phyloP scores from a whole-genome alignment of 2,329 filamentous ascomycete genomes.

The Zymoseptoria brevis region DNA sequence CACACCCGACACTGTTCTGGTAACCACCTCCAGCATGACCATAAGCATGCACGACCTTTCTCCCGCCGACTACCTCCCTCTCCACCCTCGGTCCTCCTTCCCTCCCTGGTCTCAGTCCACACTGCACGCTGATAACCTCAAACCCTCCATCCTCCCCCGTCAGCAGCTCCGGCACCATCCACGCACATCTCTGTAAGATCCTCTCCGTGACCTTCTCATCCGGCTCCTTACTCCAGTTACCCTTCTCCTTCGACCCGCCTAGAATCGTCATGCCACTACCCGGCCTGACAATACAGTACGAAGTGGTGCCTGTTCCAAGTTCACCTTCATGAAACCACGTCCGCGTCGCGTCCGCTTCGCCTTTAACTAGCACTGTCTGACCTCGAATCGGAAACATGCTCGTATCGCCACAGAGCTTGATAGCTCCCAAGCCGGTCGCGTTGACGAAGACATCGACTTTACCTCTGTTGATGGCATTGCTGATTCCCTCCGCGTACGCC shows the following conservation, averaged over 20 bases:
- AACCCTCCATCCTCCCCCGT: slow-evolving; percentile 31
- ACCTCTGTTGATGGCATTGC: slow-evolving; percentile 2
- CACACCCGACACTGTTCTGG: slow-evolving; percentile 27
- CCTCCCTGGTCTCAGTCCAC: slow-evolving; percentile 39
- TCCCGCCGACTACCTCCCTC: slow-evolving; percentile 28
- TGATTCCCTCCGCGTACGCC: slow-evolving; percentile 18
- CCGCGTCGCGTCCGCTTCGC: slow-evolving; percentile 31
- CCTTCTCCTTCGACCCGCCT: slow-evolving; percentile 38
- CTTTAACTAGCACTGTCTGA: slow-evolving; percentile 40
- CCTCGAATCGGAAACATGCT: slow-evolving; percentile 37
- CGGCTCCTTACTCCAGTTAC: slow-evolving; percentile 28
- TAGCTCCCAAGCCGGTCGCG: slow-evolving; percentile 36
- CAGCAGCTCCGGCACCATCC: slow-evolving; percentile 31
- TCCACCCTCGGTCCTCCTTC: slow-evolving; percentile 38
- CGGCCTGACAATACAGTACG: slow-evolving; percentile 38
- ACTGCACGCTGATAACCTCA: slow-evolving; percentile 37
- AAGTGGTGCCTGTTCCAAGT: slow-evolving; percentile 24
- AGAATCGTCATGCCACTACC: slow-evolving; percentile 36
- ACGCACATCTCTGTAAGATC: slow-evolving; percentile 32
- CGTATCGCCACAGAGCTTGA: slow-evolving; percentile 29
- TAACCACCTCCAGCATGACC: slow-evolving; percentile 42
- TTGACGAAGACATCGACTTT: slow-evolving; percentile 33
- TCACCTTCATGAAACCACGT: slow-evolving; percentile 18
- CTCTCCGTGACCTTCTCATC: slow-evolving; percentile 28
- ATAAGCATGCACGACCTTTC: slow-evolving; percentile 39